Percentiles rank a stretch among this genome's conserved stretches.
Conservation (phyloP, 352 stramenopile species). For the Phytopythium litorale region DNA sequence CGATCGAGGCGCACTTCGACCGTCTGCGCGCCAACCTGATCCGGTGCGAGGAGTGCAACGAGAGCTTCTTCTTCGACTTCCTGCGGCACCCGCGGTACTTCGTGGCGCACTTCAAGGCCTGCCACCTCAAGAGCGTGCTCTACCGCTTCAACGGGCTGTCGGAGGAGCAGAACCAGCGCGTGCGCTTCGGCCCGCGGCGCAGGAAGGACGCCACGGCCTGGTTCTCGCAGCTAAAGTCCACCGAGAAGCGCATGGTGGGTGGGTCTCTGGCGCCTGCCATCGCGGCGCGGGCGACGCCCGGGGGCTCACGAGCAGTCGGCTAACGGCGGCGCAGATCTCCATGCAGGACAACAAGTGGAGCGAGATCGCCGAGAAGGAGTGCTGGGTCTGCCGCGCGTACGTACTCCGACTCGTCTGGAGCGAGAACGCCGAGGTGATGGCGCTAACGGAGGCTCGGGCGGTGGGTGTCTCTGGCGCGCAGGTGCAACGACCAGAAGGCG, state of each 20-base stretch:
- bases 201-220: slow-evolving; percentile 68
- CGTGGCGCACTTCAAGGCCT: slow-evolving; percentile 78
- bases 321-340: slow-evolving; percentile 39
- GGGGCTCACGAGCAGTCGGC: no score
- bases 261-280: no score
- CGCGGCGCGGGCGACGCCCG: no score
- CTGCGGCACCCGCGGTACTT: slow-evolving; percentile 73
- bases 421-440: neutral
- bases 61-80: slow-evolving; percentile 83
- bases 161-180: slow-evolving; percentile 71
- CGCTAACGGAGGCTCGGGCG: neutral
- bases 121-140: slow-evolving; percentile 72
- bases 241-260: slow-evolving; percentile 64
- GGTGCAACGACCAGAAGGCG: slow-evolving; percentile 13
- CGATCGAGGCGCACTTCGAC: slow-evolving; percentile 69
- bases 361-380: slow-evolving; percentile 70
- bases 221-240: slow-evolving; percentile 82
- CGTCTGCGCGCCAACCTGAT: slow-evolving; percentile 60
- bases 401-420: neutral
- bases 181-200: slow-evolving; percentile 62
- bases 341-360: slow-evolving; percentile 87
- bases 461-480: neutral
- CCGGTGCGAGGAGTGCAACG: slow-evolving; percentile 74
- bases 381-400: slow-evolving; percentile 67
- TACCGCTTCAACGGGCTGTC: slow-evolving; percentile 75